Conservation (phyloP, 371 early-diverging fungal genomes). For the Haplosporangium sp. region DNA sequence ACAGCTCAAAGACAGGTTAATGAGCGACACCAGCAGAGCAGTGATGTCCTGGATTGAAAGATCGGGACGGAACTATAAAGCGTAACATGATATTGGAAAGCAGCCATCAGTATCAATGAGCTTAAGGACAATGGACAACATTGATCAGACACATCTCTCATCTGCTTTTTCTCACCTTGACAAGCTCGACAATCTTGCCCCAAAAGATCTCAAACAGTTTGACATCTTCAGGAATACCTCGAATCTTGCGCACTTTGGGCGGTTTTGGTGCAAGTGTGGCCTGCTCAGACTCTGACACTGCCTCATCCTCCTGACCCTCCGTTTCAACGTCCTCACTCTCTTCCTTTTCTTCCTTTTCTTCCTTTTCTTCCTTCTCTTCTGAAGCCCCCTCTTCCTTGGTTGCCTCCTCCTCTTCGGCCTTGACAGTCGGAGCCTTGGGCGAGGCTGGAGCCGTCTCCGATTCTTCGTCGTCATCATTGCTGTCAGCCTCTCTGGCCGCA, state of each 20-base stretch:
- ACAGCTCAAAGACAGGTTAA: slow-evolving; percentile 91
- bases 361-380: slow-evolving; percentile 45
- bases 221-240: slow-evolving; percentile 87
- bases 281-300: slow-evolving; percentile 42
- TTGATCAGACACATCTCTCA: background rate
- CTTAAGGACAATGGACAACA: background rate
- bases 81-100: background rate
- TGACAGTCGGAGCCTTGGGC: slow-evolving; percentile 49
- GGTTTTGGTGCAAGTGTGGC: slow-evolving; percentile 37
- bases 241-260: slow-evolving; percentile 54
- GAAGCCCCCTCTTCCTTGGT: slow-evolving; percentile 40
- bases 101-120: too few species aligned
- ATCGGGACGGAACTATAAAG: slow-evolving; percentile 83
- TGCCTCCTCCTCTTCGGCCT: slow-evolving; percentile 26
- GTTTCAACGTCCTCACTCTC: slow-evolving; percentile 44
- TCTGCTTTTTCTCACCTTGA: slow-evolving; percentile 68
- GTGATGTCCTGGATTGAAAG: slow-evolving; percentile 90
- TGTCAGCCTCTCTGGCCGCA: slow-evolving; percentile 77
- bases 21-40: slow-evolving; percentile 85
- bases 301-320: slow-evolving; percentile 41
- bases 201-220: slow-evolving; percentile 95
- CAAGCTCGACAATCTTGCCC: slow-evolving; percentile 89
- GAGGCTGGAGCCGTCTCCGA: slow-evolving; percentile 51
- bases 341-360: slow-evolving; percentile 24
- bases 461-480: slow-evolving; percentile 53